phyloP scores from a whole-genome alignment of 2,329 filamentous ascomycete species.

The Fonsecaea multimorphosa region DNA sequence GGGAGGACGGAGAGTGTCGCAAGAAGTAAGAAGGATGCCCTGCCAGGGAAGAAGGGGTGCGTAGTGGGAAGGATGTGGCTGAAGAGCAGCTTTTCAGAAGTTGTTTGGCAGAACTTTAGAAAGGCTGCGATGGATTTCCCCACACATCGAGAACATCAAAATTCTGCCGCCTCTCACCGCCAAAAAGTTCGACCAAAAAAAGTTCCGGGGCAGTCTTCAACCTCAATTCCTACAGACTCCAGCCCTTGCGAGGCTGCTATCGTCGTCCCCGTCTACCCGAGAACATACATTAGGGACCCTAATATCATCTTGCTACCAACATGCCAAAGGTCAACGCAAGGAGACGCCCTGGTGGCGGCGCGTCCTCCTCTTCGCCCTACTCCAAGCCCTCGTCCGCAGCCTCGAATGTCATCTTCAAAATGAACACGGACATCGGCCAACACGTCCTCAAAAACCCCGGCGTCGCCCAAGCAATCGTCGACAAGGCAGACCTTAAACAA shows the following conservation, averaged over 20 bases:
- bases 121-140: constrained; percentile 6
- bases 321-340: constrained; percentile 63
- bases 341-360: constrained; percentile 62
- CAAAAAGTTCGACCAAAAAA: constrained; percentile 24
- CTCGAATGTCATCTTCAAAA: constrained; percentile 89
- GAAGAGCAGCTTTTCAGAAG: neutral
- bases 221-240: neutral
- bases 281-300: neutral
- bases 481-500: constrained; percentile 88
- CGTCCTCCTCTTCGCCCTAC: constrained; percentile 45
- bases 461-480: constrained; percentile 79
- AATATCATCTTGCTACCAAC: constrained; percentile 7
- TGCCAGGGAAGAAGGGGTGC: neutral
- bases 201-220: neutral
- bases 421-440: constrained; percentile 88
- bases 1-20: neutral
- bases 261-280: neutral
- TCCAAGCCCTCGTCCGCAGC: constrained; percentile 53
- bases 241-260: constrained; percentile 1
- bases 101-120: neutral
- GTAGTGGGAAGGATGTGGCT: neutral
- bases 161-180: constrained; percentile 30
- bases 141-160: constrained; percentile 15
- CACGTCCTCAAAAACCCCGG: constrained; percentile 94
- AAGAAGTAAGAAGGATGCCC: neutral